Base-by-base conservation (phyloP, 2,329 filamentous ascomycete species). In the Incumbomyces lentus region DNA sequence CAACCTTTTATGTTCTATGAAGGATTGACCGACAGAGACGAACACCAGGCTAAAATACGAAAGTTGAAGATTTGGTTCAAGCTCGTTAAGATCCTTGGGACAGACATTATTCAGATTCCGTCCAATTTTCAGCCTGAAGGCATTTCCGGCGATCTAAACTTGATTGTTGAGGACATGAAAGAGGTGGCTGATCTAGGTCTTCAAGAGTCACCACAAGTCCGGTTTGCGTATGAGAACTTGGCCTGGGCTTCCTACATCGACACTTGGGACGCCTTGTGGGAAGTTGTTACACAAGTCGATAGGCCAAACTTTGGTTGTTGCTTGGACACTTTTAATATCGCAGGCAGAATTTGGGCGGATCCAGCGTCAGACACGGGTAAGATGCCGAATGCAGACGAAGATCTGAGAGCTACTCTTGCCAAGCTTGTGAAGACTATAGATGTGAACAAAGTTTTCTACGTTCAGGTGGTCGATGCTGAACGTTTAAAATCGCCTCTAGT, bases 1-100 rank as follows among this genome's bases (percentile, higher is more conserved):
- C 85, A 89, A 58, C 85, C 85, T 0, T 88, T 90, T 60, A 74
- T 77, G 66, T 78, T 86, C 64, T 87, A 83, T 63, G 85, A 88
- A 55, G 85, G 84, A 1, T 70, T 88, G 0, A 50, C 79, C 5
- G 78, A 86, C 62, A 72, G 82, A 12, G 56, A 64, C n/a, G 69
- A 75, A 51, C 81, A 84, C 57, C 63, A 63, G 1, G 62, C 68
- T 22, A 69, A 78, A 4, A 63, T 87, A 22, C 75, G 86, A 55
- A 51, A 49, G 49, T 71, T 89, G 17, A 66, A 72, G 13, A 66
- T 81, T n/a, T 89, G 84, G 84, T 79, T 89, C 53, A 60, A 73
- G 34, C 67, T 90, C 10, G 79, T 76, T 2, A 69, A 73, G 16
- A 73, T 74, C 11, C 67, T 90, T 0, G 68, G 70, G 6, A 88